Evolutionary conservation across 192 early-diverging fungal species (phyloP).

Genomic region (Funneliformis mosseae): DNA sequence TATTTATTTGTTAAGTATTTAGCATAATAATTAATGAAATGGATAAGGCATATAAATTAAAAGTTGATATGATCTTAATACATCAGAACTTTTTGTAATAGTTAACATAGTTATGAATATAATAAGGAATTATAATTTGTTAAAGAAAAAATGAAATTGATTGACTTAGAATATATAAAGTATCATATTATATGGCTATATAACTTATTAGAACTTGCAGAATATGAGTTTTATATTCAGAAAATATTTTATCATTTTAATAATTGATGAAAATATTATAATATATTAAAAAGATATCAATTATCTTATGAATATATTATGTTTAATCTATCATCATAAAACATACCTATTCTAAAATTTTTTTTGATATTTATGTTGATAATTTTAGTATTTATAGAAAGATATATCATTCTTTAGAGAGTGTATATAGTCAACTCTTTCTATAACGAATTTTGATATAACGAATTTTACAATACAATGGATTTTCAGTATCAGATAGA

Average conservation of each 20-base stretch:
- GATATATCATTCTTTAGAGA: too few species aligned
- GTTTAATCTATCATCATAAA: background rate
- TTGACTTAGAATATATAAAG: background rate
- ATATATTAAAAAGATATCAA: background rate
- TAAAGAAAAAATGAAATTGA: background rate
- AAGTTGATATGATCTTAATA: background rate
- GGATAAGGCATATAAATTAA: background rate
- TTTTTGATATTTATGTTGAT: slow-evolving; percentile 13
- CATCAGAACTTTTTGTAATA: background rate
- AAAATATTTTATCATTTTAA: slow-evolving; percentile 9
- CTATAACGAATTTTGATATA: too few species aligned
- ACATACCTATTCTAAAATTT: background rate
- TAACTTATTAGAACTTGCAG: background rate
- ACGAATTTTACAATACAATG: too few species aligned
- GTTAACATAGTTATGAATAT: background rate
- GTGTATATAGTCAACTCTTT: too few species aligned
- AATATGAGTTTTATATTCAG: slow-evolving; percentile 3
- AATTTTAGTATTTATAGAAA: too few species aligned
- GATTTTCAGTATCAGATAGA: too few species aligned
- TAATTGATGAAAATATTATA: background rate
- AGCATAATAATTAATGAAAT: background rate
- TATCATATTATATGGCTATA: background rate
- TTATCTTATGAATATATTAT: slow-evolving; percentile 16
- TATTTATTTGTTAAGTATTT: too few species aligned
- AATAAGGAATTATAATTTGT: background rate